These are phyloP conservation scores for Aureobasidium melanogenum DNA, from an alignment of 2,329 filamentous ascomycete species.

Conservation along the genomic window DNA sequence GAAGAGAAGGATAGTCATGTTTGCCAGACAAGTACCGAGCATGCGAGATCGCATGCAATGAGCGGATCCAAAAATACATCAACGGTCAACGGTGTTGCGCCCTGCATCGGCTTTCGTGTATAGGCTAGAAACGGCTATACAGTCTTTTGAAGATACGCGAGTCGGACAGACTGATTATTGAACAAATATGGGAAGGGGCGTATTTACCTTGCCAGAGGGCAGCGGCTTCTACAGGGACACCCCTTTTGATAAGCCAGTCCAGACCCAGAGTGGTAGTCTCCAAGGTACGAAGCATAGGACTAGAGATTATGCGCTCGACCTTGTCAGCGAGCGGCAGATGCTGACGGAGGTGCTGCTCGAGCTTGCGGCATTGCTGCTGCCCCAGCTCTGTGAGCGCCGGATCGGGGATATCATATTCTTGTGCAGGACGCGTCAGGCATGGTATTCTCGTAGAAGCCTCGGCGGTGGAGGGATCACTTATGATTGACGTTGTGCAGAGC, in stretches of 20 bases:
- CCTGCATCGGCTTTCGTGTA: background rate
- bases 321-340: constrained; percentile 31
- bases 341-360: constrained; percentile 30
- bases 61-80: background rate
- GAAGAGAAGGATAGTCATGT: background rate
- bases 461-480: constrained; percentile 16
- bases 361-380: constrained; percentile 31
- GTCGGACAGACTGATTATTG: background rate
- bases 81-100: constrained; percentile 7
- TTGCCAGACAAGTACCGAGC: background rate
- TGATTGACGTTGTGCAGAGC: constrained; percentile 35
- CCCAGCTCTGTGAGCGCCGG: constrained; percentile 35
- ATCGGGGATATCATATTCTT: constrained; percentile 34
- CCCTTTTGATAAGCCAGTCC: constrained; percentile 48
- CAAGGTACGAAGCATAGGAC: constrained; percentile 56
- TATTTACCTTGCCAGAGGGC: constrained; percentile 56
- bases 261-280: constrained; percentile 54
- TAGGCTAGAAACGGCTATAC: constrained; percentile 10
- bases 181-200: background rate
- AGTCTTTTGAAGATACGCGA: background rate
- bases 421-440: constrained; percentile 9
- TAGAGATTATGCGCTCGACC: constrained; percentile 50
- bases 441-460: background rate
- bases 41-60: background rate
- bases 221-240: constrained; percentile 47